Evolutionary conservation across 164 flowering plant species (phyloP).

Genomic region (Buxus sempervirens): DNA sequence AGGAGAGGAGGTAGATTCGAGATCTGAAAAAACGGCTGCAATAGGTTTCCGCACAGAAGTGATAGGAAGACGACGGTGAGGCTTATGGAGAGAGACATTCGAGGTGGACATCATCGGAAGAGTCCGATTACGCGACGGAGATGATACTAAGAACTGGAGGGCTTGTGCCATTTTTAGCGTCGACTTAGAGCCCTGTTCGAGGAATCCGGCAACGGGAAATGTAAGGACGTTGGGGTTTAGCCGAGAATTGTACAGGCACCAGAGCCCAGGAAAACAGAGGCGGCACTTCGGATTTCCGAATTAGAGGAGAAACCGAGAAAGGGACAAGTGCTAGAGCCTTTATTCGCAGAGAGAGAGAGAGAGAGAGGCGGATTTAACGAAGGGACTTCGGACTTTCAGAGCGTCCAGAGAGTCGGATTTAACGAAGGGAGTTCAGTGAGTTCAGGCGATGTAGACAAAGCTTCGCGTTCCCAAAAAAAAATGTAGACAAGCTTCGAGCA

Average conservation of each 20-base stretch:
- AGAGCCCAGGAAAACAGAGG: background rate
- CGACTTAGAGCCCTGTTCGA: background rate
- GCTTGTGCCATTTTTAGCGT: conserved; percentile 25
- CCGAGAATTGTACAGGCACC: background rate
- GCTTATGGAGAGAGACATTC: background rate
- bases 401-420: too few species aligned
- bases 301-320: too few species aligned
- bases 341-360: too few species aligned
- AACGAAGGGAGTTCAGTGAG: too few species aligned
- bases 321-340: too few species aligned
- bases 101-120: conserved; percentile 12
- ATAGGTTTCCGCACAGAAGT: conserved; percentile 1
- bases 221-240: background rate
- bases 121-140: conserved; percentile 9
- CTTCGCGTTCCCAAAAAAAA: too few species aligned
- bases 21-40: conserved; percentile 22
- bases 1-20: conserved; percentile 7
- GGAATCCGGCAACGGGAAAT: background rate
- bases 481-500: too few species aligned
- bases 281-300: too few species aligned
- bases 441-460: too few species aligned
- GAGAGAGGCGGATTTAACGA: too few species aligned
- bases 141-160: conserved; percentile 16
- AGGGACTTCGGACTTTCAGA: too few species aligned
- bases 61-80: background rate